phyloP scores from a whole-genome alignment of 2,329 filamentous ascomycete species.

The Cladophialophora exuberans region DNA sequence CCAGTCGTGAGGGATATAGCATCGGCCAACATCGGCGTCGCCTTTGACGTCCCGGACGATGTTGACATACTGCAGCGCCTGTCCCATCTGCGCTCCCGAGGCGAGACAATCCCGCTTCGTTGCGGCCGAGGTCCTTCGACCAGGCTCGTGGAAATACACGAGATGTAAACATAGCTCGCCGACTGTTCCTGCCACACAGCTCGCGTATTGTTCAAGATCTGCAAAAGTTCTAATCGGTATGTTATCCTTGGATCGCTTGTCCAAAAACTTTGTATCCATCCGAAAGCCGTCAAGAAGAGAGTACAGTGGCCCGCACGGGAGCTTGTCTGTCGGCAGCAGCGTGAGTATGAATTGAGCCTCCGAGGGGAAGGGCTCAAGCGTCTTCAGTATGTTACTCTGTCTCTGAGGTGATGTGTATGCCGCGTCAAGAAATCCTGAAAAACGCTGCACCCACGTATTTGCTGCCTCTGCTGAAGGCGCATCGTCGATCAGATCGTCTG shows the following conservation, averaged over 20 bases:
- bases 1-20: conserved; percentile 71
- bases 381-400: conserved; percentile 34
- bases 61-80: conserved; percentile 76
- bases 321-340: conserved; percentile 61
- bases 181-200: conserved; percentile 73
- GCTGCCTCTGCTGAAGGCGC: conserved; percentile 58
- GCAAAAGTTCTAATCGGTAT: conserved; percentile 63
- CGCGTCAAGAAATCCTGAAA: conserved; percentile 59
- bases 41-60: conserved; percentile 73
- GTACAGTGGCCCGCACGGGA: conserved; percentile 63
- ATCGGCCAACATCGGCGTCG: conserved; percentile 66
- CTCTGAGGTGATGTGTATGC: conserved; percentile 49
- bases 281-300: conserved; percentile 69
- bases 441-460: conserved; percentile 60
- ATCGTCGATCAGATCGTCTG: conserved; percentile 74
- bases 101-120: conserved; percentile 50
- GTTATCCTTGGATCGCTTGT: conserved; percentile 27
- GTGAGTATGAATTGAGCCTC: conserved; percentile 58
- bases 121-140: conserved; percentile 31
- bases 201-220: conserved; percentile 66
- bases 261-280: conserved; percentile 64
- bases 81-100: conserved; percentile 68
- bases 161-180: conserved; percentile 70
- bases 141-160: conserved; percentile 60
- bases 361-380: conserved; percentile 53